phyloP scores from a whole-genome alignment of 192 early-diverging fungal species.

The Polychytrium aggregatum region DNA sequence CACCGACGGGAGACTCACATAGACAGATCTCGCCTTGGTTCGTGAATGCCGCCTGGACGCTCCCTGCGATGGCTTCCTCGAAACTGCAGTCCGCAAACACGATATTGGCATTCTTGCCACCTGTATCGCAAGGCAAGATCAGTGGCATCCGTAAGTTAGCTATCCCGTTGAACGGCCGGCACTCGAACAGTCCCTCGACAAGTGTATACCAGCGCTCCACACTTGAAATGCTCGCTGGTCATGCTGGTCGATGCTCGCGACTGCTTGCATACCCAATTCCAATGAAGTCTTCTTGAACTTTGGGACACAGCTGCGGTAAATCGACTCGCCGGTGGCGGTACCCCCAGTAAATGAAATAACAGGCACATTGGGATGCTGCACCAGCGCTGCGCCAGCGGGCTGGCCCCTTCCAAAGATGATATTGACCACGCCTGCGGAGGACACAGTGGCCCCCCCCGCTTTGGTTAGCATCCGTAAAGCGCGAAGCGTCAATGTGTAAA shows the following conservation, averaged over 20 bases:
- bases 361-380: conserved; percentile 51
- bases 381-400: conserved; percentile 57
- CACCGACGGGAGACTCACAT: conserved; percentile 28
- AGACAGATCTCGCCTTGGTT: conserved; percentile 76
- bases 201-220: too few relatives aligned
- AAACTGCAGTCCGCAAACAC: conserved; percentile 69
- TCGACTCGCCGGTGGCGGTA: conserved; percentile 49
- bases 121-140: too few relatives aligned
- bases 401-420: conserved; percentile 67
- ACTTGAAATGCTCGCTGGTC: too few relatives aligned
- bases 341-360: conserved; percentile 70
- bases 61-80: conserved; percentile 54
- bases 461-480: conserved; percentile 20
- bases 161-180: too few relatives aligned
- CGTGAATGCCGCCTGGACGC: conserved; percentile 54
- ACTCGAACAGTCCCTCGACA: too few relatives aligned
- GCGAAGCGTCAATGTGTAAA: conserved; percentile 25
- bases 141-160: too few relatives aligned
- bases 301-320: conserved; percentile 48
- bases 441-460: conserved; percentile 9
- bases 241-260: too few relatives aligned
- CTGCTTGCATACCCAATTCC: too few relatives aligned
- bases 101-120: conserved; percentile 74
- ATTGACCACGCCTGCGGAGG: conserved; percentile 64
- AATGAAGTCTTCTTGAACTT: conserved; percentile 67